Evolutionary conservation across 139 green algal species (phyloP).

Genomic region (Deuterostichococcus epilithicus): DNA sequence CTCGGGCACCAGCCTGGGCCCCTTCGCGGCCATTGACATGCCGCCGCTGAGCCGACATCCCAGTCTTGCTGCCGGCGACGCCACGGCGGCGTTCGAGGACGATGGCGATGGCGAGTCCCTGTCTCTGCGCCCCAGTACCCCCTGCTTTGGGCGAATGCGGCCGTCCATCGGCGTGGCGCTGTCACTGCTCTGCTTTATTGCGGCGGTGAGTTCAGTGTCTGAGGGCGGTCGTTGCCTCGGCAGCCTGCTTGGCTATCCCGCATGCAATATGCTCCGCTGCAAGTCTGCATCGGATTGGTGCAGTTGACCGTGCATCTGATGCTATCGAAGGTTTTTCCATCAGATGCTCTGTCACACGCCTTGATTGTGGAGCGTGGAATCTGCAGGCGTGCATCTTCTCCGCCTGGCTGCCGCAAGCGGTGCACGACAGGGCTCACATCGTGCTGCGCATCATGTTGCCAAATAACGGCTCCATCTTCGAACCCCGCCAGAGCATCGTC

Average conservation of each 20-base stretch:
- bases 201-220: too few relatives aligned
- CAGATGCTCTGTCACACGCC: too few relatives aligned
- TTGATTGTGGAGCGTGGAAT: too few relatives aligned
- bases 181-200: not conserved
- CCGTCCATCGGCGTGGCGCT: not conserved
- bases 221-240: too few relatives aligned
- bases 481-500: not conserved
- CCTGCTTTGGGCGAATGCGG: not conserved
- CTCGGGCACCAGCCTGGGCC: not conserved
- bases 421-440: not conserved
- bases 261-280: too few relatives aligned
- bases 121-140: not conserved
- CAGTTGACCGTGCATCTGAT: too few relatives aligned
- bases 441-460: not conserved
- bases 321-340: too few relatives aligned
- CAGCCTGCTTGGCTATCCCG: too few relatives aligned
- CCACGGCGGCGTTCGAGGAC: too few relatives aligned
- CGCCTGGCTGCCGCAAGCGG: not conserved
- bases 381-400: too few relatives aligned
- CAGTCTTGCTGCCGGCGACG: not conserved
- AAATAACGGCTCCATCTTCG: not conserved
- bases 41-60: not conserved
- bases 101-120: too few relatives aligned
- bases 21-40: not conserved
- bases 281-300: too few relatives aligned